Evolutionary conservation across 2,329 filamentous ascomycete species (phyloP).

Genomic region (Neurospora sp.): DNA sequence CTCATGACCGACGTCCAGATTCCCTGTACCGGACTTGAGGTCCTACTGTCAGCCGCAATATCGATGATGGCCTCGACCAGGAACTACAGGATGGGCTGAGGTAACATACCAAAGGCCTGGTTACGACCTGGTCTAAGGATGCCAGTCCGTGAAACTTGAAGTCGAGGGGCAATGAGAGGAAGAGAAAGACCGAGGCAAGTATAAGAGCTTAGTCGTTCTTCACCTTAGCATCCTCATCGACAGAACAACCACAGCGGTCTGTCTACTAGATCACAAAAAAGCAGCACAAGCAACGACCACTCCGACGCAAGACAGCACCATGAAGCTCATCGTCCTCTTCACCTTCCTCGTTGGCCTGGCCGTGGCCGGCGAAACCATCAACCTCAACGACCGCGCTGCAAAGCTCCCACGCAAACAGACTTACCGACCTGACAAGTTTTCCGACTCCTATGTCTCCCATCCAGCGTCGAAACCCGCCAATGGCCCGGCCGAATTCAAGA

Average conservation of each 20-base stretch:
- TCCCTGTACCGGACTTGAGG: conserved; percentile 7
- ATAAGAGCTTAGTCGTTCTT: neutral
- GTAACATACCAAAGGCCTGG: neutral
- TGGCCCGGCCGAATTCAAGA: conserved; percentile 15
- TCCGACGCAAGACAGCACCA: conserved; percentile 2
- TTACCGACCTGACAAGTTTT: conserved; percentile 7
- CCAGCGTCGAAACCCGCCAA: conserved; percentile 9
- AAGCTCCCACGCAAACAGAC: conserved; percentile 5
- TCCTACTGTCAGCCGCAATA: conserved; percentile 9
- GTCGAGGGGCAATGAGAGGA: neutral
- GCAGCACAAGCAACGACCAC: neutral
- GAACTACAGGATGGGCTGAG: neutral
- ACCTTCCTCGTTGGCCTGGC: conserved; percentile 19
- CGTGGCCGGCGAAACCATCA: conserved; percentile 13
- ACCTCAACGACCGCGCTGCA: conserved; percentile 6
- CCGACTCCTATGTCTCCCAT: conserved; percentile 1
- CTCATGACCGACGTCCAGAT: conserved; percentile 10
- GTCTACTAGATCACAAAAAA: neutral
- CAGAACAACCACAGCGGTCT: neutral
- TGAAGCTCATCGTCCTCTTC: conserved; percentile 19
- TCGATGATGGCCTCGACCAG: neutral
- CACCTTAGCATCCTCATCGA: neutral
- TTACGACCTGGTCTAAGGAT: neutral
- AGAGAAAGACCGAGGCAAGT: neutral
- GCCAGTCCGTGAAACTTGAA: neutral